A percentile compares a stretch with the other conserved stretches of the same genome.
Conservation (phyloP, 257 asterid genomes). For the Primulina huaijiensis region DNA sequence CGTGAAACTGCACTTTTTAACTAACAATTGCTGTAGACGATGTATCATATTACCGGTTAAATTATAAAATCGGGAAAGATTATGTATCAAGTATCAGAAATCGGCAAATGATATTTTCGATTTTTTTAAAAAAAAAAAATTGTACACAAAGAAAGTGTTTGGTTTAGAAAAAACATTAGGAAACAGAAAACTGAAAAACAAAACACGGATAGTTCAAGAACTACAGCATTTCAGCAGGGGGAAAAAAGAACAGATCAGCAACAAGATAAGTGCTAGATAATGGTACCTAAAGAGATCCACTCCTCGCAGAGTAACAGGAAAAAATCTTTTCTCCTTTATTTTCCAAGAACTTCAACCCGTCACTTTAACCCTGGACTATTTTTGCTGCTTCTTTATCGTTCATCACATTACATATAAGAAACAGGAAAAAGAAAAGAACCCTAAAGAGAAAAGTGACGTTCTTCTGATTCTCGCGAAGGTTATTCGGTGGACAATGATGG, state of each 20-base stretch:
- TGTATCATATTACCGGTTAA: neutral
- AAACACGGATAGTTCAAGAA: neutral
- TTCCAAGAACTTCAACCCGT: constrained; percentile 5
- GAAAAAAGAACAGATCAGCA: constrained; percentile 11
- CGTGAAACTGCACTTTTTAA: neutral
- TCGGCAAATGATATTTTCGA: neutral
- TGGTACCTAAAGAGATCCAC: constrained; percentile 51
- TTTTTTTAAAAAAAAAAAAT: neutral
- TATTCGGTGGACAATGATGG: constrained; percentile 41
- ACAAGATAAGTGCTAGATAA: constrained; percentile 27
- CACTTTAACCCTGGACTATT: neutral
- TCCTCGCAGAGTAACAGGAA: constrained; percentile 18
- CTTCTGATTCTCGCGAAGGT: constrained; percentile 24
- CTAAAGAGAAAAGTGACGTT: constrained; percentile 18
- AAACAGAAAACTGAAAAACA: neutral
- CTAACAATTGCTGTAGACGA: neutral
- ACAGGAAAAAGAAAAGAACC: constrained; percentile 17
- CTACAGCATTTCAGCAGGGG: neutral
- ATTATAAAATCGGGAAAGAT: neutral
- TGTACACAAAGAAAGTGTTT: neutral
- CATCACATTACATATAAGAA: neutral
- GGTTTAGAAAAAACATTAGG: constrained; percentile 1
- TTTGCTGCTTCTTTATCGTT: constrained; percentile 8
- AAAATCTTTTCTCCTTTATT: constrained; percentile 22
- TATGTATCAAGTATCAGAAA: neutral